Evolutionary conservation across 176 grass and related monocot species (phyloP).

Genomic region (Phragmites australis): DNA sequence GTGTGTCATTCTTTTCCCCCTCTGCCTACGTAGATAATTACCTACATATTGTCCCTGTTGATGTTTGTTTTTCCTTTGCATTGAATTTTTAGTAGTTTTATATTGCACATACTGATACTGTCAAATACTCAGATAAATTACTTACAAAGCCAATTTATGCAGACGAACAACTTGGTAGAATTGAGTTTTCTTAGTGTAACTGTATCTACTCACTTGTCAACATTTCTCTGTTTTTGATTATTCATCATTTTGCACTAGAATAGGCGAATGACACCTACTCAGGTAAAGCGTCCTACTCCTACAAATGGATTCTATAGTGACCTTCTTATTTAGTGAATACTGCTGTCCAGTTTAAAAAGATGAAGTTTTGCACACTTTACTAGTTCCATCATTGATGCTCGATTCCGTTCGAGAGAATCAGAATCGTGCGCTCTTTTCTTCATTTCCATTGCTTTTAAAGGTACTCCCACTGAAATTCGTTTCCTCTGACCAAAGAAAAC

Average conservation of each 20-base stretch:
- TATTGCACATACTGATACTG: background rate
- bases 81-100: background rate
- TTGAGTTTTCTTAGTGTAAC: background rate
- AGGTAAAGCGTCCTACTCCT: background rate
- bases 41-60: background rate
- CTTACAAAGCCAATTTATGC: background rate
- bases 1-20: background rate
- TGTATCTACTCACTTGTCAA: background rate
- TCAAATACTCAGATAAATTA: background rate
- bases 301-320: background rate
- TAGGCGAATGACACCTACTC: background rate
- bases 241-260: background rate
- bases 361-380: background rate
- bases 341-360: background rate
- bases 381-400: background rate
- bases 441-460: conserved; percentile 37
- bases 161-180: background rate
- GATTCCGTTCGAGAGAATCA: conserved; percentile 23
- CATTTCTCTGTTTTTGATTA: background rate
- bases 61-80: background rate
- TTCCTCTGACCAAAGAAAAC: conserved; percentile 2
- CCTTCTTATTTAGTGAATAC: background rate
- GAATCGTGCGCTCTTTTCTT: conserved; percentile 19
- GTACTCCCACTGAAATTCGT: conserved; percentile 26
- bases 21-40: background rate